Percentiles rank a stretch among this genome's conserved stretches.
Evolutionary conservation across 129 eudicot species (phyloP).

Genomic region (Artemisia annua): DNA sequence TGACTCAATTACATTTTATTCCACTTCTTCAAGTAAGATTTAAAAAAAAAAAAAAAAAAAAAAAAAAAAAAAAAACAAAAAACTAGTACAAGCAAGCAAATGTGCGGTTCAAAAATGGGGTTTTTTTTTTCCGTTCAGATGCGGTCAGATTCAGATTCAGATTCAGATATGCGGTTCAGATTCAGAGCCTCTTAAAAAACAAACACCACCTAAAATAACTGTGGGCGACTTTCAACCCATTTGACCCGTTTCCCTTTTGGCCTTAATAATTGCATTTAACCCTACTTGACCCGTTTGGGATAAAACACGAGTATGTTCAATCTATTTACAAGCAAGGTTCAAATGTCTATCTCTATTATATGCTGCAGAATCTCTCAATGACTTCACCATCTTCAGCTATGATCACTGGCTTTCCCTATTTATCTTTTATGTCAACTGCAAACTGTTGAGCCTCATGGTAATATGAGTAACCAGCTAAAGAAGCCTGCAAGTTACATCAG

Average conservation of each 20-base stretch:
- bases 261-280: not conserved
- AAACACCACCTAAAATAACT: no score
- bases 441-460: slow-evolving; percentile 87
- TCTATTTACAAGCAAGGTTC: not conserved
- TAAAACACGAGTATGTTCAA: not conserved
- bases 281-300: not conserved
- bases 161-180: no score
- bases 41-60: no score
- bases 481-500: slow-evolving; percentile 45
- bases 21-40: no score
- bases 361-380: not conserved
- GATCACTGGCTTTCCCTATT: slow-evolving; percentile 59
- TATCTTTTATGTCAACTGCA: slow-evolving; percentile 59
- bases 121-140: no score
- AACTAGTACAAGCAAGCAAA: no score
- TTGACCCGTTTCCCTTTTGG: not conserved
- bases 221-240: not conserved
- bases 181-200: no score
- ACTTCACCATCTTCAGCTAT: slow-evolving; percentile 85
- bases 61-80: no score
- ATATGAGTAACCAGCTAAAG: slow-evolving; percentile 78
- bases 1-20: no score
- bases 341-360: not conserved
- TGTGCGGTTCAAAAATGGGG: no score
- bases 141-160: no score